phyloP scores from a whole-genome alignment of 768 basidiomycete species.

The Russula ochroleuca region DNA sequence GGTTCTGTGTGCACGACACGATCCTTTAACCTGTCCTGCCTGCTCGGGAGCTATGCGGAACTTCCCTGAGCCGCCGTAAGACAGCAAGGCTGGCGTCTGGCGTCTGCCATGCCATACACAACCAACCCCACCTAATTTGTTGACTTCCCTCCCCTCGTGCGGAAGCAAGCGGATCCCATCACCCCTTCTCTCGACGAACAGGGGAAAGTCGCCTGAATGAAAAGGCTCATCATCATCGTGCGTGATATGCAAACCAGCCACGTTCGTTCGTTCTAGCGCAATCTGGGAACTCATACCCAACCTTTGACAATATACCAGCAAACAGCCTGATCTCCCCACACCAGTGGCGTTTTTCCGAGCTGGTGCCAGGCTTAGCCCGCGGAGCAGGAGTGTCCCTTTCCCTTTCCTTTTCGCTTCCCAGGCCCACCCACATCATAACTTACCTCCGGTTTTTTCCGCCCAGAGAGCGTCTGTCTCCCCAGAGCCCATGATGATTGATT shows the following conservation, averaged over 20 bases:
- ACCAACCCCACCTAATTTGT: background rate
- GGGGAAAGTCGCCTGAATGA: conserved; percentile 4
- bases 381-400: background rate
- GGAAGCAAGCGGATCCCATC: background rate
- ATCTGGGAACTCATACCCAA: background rate
- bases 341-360: conserved; percentile 6
- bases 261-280: background rate
- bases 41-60: background rate
- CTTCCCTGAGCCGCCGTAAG: background rate
- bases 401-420: conserved; percentile 11
- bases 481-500: background rate
- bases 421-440: background rate
- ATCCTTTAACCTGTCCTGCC: background rate
- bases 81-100: background rate
- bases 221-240: background rate
- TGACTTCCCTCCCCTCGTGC: background rate
- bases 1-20: background rate
- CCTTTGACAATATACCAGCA: conserved; percentile 3
- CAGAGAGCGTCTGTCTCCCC: background rate
- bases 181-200: background rate
- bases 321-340: conserved; percentile 3
- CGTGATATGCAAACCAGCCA: background rate
- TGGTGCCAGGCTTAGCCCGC: background rate
- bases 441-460: background rate
- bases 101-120: background rate